Evolutionary conservation across 495 filamentous ascomycete species (phyloP).

Genomic region (Hypomontagnella submonticulosa): DNA sequence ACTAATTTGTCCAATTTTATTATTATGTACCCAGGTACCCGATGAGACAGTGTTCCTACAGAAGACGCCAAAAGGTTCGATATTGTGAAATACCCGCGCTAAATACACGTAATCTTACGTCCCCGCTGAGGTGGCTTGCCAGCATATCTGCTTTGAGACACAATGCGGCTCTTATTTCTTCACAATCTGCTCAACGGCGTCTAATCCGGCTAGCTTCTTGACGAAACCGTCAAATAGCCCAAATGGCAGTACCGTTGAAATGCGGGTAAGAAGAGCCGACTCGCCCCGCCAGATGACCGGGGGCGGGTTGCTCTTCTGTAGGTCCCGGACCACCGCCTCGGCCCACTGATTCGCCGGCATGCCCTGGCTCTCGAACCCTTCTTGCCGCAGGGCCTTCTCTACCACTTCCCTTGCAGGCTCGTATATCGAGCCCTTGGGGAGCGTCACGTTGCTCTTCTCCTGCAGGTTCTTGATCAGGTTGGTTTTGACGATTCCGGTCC

Average conservation of each 20-base stretch:
- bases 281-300: slow-evolving; percentile 21
- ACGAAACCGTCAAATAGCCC: slow-evolving; percentile 11
- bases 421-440: slow-evolving; percentile 31
- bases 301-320: slow-evolving; percentile 13
- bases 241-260: slow-evolving; percentile 12
- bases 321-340: slow-evolving; percentile 9
- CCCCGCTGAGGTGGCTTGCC: too few relatives aligned
- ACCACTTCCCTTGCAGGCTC: slow-evolving; percentile 30
- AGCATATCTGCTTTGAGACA: neutral
- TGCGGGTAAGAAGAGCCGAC: slow-evolving; percentile 13
- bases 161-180: slow-evolving; percentile 3
- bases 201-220: slow-evolving; percentile 25
- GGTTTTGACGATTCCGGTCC: slow-evolving; percentile 38
- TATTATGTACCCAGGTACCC: too few relatives aligned
- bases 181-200: slow-evolving; percentile 14
- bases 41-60: too few relatives aligned
- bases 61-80: too few relatives aligned
- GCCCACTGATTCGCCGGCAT: slow-evolving; percentile 23
- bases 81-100: neutral
- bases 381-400: slow-evolving; percentile 28
- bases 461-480: slow-evolving; percentile 17
- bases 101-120: neutral
- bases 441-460: slow-evolving; percentile 14
- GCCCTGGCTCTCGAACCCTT: slow-evolving; percentile 13
- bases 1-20: too few relatives aligned